phyloP scores from a whole-genome alignment of 306 rosid genomes.

The Phaseolus lunatus region DNA sequence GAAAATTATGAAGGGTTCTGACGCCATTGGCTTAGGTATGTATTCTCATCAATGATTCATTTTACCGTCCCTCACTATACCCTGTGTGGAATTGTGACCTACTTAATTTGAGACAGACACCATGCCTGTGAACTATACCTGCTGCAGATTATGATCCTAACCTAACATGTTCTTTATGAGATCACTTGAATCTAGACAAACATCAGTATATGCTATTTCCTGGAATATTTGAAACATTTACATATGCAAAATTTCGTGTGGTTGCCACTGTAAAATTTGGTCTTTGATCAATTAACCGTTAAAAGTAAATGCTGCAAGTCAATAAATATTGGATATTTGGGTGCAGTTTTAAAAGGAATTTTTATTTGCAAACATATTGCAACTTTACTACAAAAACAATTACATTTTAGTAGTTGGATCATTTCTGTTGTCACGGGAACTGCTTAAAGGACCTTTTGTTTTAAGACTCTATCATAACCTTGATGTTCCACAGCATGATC shows the following conservation, averaged over 20 bases:
- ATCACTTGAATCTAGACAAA: neutral
- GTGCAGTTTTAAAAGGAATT: neutral
- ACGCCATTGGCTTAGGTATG: conserved; percentile 98
- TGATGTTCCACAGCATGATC: neutral
- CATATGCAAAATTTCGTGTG: neutral
- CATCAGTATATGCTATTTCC: neutral
- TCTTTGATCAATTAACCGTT: neutral
- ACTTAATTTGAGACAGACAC: neutral
- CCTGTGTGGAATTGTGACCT: neutral
- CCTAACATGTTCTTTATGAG: neutral
- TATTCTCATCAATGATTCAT: conserved; percentile 17
- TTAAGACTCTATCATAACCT: neutral
- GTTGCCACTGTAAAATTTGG: neutral
- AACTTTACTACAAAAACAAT: neutral
- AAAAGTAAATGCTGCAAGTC: too few species aligned
- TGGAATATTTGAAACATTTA: conserved; percentile 30
- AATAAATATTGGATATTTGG: neutral
- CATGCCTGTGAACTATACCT: neutral
- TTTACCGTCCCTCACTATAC: conserved; percentile 5
- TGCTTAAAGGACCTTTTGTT: neutral
- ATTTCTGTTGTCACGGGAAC: neutral
- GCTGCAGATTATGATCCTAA: neutral
- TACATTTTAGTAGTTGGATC: conserved; percentile 13
- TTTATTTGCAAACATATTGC: neutral
- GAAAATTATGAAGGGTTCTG: conserved; percentile 97